Conservation (phyloP, 2,329 filamentous ascomycete genomes). For the Fonsecaea monophora region DNA sequence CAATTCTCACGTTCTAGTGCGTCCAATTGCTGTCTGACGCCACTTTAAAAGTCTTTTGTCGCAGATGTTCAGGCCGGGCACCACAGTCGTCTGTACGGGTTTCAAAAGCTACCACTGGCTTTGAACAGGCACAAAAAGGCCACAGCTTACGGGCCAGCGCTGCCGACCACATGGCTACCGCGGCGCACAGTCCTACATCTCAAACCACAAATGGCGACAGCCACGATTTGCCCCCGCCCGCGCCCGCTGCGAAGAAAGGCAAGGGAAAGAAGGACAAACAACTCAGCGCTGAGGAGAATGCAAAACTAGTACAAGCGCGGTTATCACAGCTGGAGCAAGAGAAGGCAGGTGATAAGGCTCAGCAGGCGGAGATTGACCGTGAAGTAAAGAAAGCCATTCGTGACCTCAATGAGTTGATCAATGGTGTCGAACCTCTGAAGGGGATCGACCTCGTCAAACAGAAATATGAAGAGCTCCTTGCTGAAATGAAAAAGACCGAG, state of each 20-base stretch:
- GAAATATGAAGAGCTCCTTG: constrained; percentile 87
- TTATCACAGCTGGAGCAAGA: constrained; percentile 96
- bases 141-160: not conserved
- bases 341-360: constrained; percentile 90
- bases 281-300: constrained; percentile 84
- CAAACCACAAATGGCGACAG: constrained; percentile 51
- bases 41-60: constrained; percentile 12
- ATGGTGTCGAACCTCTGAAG: constrained; percentile 86
- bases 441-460: constrained; percentile 90
- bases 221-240: constrained; percentile 49
- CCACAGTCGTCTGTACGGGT: constrained; percentile 16
- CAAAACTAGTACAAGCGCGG: constrained; percentile 87
- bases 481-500: constrained; percentile 94
- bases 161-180: constrained; percentile 32
- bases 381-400: constrained; percentile 94
- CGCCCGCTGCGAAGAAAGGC: constrained; percentile 68
- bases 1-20: constrained; percentile 1
- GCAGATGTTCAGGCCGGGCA: constrained; percentile 21
- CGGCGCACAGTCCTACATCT: constrained; percentile 40
- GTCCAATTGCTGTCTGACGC: constrained; percentile 9
- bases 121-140: constrained; percentile 12
- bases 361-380: constrained; percentile 94
- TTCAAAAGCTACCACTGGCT: constrained; percentile 13
- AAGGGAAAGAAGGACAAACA: constrained; percentile 79
- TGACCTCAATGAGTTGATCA: constrained; percentile 83